A percentile compares a stretch with the other conserved stretches of the same genome.
These are phyloP conservation scores for Hyphodiscus hymeniophilus DNA, from an alignment of 495 filamentous ascomycete species.

Conservation along the genomic window DNA sequence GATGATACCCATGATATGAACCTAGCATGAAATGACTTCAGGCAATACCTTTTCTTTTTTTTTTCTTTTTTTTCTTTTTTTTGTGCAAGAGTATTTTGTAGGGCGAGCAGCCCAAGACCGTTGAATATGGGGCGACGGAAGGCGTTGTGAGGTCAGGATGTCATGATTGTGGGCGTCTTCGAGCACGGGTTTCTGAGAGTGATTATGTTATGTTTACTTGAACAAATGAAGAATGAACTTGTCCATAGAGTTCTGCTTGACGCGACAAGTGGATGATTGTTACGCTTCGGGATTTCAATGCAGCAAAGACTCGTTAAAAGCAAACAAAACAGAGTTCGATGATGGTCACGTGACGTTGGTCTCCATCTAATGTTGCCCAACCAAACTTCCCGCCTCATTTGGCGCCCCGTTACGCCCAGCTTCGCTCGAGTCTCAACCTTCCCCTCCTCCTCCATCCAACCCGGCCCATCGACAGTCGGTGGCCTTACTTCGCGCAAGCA, in stretches of 20 bases:
- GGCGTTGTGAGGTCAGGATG: no score
- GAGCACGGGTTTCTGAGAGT: no score
- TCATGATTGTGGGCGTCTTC: no score
- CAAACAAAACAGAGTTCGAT: no score
- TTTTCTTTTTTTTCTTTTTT: conserved; percentile 1
- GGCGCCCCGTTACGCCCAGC: no score
- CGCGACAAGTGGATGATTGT: background rate
- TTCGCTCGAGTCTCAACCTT: no score
- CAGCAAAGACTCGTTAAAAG: no score
- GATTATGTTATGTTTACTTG: background rate
- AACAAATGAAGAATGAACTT: background rate
- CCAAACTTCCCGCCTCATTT: no score
- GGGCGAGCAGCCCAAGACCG: background rate
- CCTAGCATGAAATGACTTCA: conserved; percentile 9
- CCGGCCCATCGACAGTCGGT: background rate
- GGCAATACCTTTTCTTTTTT: background rate
- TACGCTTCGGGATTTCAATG: no score
- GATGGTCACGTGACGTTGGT: no score
- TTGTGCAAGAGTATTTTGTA: conserved; percentile 6
- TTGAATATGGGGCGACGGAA: no score
- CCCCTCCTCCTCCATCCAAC: background rate
- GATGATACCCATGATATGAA: conserved; percentile 30
- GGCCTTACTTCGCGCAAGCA: background rate
- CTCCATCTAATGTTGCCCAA: no score
- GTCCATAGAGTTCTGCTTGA: background rate